phyloP scores from a whole-genome alignment of 2,329 filamentous ascomycete species.

The Hansfordia pulvinata region DNA sequence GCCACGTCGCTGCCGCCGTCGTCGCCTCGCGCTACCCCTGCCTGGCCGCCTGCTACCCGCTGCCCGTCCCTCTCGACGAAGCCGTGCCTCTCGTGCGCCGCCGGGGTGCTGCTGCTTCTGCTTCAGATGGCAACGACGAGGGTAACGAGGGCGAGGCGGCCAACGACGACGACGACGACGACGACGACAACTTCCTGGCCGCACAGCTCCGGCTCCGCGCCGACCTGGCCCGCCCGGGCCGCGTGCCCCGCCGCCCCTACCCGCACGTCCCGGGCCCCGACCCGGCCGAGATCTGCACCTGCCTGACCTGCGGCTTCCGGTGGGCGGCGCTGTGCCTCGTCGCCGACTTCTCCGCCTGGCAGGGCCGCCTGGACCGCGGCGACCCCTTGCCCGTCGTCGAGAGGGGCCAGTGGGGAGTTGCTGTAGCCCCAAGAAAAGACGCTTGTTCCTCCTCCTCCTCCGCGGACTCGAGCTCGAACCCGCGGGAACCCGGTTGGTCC shows the following conservation, averaged over 20 bases:
- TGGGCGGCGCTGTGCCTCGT: conserved; percentile 42
- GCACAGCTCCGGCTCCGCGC: no score
- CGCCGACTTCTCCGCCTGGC: conserved; percentile 44
- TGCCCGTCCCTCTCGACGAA: conserved; percentile 29
- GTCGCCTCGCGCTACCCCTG: conserved; percentile 31
- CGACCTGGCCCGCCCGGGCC: conserved; percentile 8
- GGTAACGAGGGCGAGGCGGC: no score
- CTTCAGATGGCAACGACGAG: no score
- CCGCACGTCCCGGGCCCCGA: conserved; percentile 36
- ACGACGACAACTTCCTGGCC: conserved; percentile 10
- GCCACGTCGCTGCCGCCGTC: conserved; percentile 27
- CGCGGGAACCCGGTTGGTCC: conserved; percentile 37
- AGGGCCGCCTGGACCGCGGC: conserved; percentile 31
- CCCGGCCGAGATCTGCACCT: conserved; percentile 35
- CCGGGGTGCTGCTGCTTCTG: no score
- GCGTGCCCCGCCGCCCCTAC: conserved; percentile 35
- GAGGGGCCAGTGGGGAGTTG: no score
- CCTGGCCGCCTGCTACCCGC: conserved; percentile 34
- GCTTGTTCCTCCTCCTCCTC: no score
- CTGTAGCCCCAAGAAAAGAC: no score
- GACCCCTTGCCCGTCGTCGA: conserved; percentile 37
- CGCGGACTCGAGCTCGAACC: no score
- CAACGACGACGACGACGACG: no score
- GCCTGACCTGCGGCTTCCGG: conserved; percentile 37
- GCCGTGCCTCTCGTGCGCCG: no score